Base-by-base conservation (phyloP, 176 grass and related monocot genomes). In the Pontederia crassipes region DNA sequence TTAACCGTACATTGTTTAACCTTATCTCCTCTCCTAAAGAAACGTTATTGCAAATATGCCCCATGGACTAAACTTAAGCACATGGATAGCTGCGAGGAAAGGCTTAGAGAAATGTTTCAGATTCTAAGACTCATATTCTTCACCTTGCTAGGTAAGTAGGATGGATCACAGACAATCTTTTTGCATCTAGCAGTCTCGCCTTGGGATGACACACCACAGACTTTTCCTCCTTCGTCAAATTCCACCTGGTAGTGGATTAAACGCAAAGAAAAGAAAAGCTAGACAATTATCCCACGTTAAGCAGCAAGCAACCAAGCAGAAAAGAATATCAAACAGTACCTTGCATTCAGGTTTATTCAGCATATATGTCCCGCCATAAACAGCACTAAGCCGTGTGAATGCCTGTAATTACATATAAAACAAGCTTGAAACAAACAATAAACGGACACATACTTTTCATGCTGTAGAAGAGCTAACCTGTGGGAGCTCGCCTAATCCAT, bases 311-410 rank as follows among this genome's bases (percentile, higher is more conserved):
- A 40, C 32, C 9, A 24, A 58, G 46, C 46, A 47, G 53, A n/a
- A 3, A n/a, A 9, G n/a, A 18, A 65, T 27, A 17, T 47, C n/a
- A 65, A 59, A 35, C 13, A 18, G n/a, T 87, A 96, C 92, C 86
- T 90, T 96, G 83, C 92, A 96, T 51, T 90, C 86, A 57, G 92
- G 86, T 71, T 96, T 96, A 69, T 68, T 90, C 49, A 96, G 63
- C 92, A 96, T 90, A 55, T 96, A 96, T 45, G 86, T 96, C 59
- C 92, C 86, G 4, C 90, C 90, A 72, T 95, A 95, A 11, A 95
- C 90, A 72, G 90, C 90, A 75, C 86, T 95, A 57, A 95, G 87
- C 12, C 92, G 70, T 71, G 92, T 86, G 57, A 96, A 96, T 65
- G 73, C 92, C 87, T 96, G 49, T 12, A 55, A 47, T 46, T 48